Base-by-base conservation (phyloP, 2,329 filamentous ascomycete species). In the Epichloe sibirici region DNA sequence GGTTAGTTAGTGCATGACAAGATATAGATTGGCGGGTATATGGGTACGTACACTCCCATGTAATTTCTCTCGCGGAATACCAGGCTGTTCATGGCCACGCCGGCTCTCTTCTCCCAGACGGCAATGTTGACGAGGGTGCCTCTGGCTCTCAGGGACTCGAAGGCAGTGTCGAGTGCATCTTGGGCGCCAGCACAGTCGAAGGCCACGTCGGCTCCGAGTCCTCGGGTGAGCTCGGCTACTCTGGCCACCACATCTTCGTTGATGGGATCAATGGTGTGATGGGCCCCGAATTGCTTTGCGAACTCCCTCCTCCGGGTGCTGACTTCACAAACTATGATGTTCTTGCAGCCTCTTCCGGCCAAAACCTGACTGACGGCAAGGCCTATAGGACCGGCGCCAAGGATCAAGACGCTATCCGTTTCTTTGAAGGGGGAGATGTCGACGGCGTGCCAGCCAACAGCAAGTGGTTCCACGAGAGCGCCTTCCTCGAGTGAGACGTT, bases 71-170 rank as follows among this genome's bases (percentile, higher is more conserved):
- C 58, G 17, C 58, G 55, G 46, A 59, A 60, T 15, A 59, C 56
- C 35, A 60, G 44, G 39, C 57, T 51, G 39, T 60, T 60, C 58
- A 60, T 60, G 45, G 57, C 53, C 38, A 55, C 25, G 17, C 31
- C 21, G 23, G 53, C 53, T 38, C 53, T 49, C 49, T 83, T 77
- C 59, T 82, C 79, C 78, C 79, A 84, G 3, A 85, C 77, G 0
- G 81, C 79, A n/a, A 85, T 73, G 55, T 85, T 85, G 2, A 85
- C 73, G 0, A 85, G 71, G 0, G 76, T 78, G 0, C 81, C 82
- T 38, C 75, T 69, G 0, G 72, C 69, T 48, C 73, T 69, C 3
- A 81, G 74, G 0, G 75, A 71, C 21, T 71, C 63, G 42, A 73
- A 78, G 58, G 65, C 78, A 57, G 55, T 61, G 39, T 70, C 62